Percentiles rank a stretch among this genome's conserved stretches.
Conservation (phyloP, 768 basidiomycete genomes). For the Pulveroboletus sp. region DNA sequence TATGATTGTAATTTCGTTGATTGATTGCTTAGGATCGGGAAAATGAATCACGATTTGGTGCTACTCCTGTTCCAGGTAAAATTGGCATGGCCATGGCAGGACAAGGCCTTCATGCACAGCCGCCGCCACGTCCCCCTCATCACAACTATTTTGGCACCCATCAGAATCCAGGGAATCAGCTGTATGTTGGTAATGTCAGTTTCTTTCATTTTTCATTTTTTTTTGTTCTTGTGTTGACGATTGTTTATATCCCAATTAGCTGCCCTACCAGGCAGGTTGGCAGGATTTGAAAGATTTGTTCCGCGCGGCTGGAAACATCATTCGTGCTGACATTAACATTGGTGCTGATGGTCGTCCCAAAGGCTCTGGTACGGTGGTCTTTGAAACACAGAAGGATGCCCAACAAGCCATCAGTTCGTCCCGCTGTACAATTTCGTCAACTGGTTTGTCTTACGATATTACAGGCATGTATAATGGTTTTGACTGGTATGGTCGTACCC, state of each 20-base stretch:
- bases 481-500: slow-evolving; percentile 93
- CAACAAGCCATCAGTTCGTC: slow-evolving; percentile 84
- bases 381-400: slow-evolving; percentile 88
- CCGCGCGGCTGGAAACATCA: slow-evolving; percentile 91
- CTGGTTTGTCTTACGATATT: neutral
- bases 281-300: slow-evolving; percentile 98
- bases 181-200: slow-evolving; percentile 88
- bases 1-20: neutral
- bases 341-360: slow-evolving; percentile 91
- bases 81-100: slow-evolving; percentile 96
- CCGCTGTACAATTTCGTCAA: neutral
- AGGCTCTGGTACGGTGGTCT: slow-evolving; percentile 97
- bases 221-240: too few species aligned
- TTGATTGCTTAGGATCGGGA: slow-evolving; percentile 79
- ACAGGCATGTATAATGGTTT: slow-evolving; percentile 95
- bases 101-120: slow-evolving; percentile 75
- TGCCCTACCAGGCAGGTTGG: slow-evolving; percentile 98
- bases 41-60: slow-evolving; percentile 92
- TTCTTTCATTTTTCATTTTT: neutral
- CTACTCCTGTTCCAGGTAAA: slow-evolving; percentile 93
- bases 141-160: slow-evolving; percentile 67
- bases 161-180: slow-evolving; percentile 77
- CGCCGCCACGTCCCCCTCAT: slow-evolving; percentile 79
- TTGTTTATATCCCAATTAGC: slow-evolving; percentile 39
- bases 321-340: slow-evolving; percentile 94